These are phyloP conservation scores for Sparassis latifolia DNA, from an alignment of 1,284 basidiomycete genomes.

Conservation along the genomic window DNA sequence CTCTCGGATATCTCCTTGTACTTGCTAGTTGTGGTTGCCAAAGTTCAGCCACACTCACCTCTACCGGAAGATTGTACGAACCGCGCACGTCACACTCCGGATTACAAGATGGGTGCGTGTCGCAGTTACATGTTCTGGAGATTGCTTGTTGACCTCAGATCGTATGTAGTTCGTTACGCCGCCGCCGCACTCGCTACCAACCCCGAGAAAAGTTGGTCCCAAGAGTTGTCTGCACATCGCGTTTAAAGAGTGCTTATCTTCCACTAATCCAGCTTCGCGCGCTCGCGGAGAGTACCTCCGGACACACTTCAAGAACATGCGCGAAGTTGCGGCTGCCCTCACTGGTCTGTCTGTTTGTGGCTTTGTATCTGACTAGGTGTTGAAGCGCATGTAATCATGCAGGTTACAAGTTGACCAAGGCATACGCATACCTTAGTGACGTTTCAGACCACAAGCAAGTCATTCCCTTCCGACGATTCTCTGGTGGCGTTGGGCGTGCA, in stretches of 20 bases:
- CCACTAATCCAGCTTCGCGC: constrained; percentile 60
- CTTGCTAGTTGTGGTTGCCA: constrained; percentile 23
- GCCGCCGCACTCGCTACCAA: constrained; percentile 79
- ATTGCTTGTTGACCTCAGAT: background rate
- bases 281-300: constrained; percentile 96
- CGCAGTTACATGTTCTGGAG: too few relatives aligned
- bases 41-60: constrained; percentile 23
- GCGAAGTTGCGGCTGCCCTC: constrained; percentile 87
- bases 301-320: constrained; percentile 99
- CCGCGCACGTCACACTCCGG: constrained; percentile 27
- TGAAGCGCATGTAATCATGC: constrained; percentile 3
- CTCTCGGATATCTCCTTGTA: constrained; percentile 16
- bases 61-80: constrained; percentile 17
- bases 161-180: constrained; percentile 79
- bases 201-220: constrained; percentile 84
- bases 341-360: constrained; percentile 49
- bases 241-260: constrained; percentile 7
- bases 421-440: constrained; percentile 91
- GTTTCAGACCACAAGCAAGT: constrained; percentile 96
- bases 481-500: constrained; percentile 96
- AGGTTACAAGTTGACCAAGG: constrained; percentile 95
- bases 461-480: constrained; percentile 95
- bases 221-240: constrained; percentile 5
- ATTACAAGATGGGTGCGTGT: constrained; percentile 65
- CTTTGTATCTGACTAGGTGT: background rate